Evolutionary conservation across 2,329 filamentous ascomycete genomes (phyloP), one percentile per base, ranked within the genome.

Genomic region (Pseudocercospora cruenta): DNA sequence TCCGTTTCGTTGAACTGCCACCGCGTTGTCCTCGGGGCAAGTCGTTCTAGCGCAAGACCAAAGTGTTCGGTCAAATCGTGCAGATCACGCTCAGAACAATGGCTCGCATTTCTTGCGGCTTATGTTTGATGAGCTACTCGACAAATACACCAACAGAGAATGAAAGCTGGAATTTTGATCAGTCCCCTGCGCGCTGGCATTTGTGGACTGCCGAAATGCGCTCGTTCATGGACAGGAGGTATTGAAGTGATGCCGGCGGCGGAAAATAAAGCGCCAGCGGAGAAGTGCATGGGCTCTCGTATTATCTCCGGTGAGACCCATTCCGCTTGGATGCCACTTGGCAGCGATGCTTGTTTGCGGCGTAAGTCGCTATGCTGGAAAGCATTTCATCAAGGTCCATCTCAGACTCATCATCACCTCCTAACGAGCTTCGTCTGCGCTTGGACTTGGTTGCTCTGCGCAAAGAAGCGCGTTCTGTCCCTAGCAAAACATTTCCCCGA

Each of bases 301-400:
- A 58, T 58, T 19, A 36, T 19, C 31, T 31, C 55, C 19, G 28
- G 21, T 21, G 55, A 24, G 16, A 14, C n/a, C 16, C 26, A 58
- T 19, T 21, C 9, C 31, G n/a, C 16, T 36, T 24, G 9, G 10
- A 31, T 21, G 16, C 19, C 24, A n/a, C 33, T 58, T 36, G 33
- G 31, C 31, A 22, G n/a, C 33, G 28, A 43, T 58, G 55, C 55
- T 58, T 24, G 28, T 58, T 26, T 58, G 55, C 31, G 26, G 54
- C 72, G 58, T 71, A 71, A 16, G 66, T 58, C 4, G 69, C 71
- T 45, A 76, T 72, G 31, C 69, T 73, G 47, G 69, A 69, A 10
- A 75, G 61, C 28, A 76, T 60, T 54, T 76, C 73, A 55, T 76
- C 74, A 12, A 76, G 60, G 55, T 76, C 74, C 33, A 74, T 66